These are phyloP conservation scores for Emmonsia crescens DNA, from an alignment of 2,329 filamentous ascomycete species.

Conservation along the genomic window DNA sequence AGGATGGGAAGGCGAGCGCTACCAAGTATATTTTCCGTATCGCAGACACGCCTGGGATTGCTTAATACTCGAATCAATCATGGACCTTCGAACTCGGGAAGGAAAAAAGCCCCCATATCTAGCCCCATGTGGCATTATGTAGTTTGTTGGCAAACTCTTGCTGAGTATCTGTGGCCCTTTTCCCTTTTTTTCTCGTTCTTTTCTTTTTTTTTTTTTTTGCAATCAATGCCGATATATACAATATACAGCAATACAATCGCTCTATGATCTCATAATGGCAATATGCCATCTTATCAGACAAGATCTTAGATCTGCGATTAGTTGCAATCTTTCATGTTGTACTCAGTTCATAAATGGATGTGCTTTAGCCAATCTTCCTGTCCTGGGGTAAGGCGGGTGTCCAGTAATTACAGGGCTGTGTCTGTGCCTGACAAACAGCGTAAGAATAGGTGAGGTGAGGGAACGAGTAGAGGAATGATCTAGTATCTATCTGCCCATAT, in stretches of 20 bases:
- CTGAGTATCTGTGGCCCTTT: too few relatives aligned
- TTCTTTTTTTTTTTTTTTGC: too few relatives aligned
- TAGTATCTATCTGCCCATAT: too few relatives aligned
- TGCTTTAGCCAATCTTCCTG: too few relatives aligned
- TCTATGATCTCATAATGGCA: neutral
- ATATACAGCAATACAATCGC: neutral
- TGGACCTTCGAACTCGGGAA: too few relatives aligned
- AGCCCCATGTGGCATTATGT: neutral
- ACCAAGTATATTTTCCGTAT: slow-evolving; percentile 55
- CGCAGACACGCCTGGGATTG: slow-evolving; percentile 33
- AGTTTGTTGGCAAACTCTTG: neutral
- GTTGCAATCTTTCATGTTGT: neutral
- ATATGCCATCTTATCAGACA: neutral
- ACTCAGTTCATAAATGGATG: too few relatives aligned
- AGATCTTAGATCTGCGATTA: neutral
- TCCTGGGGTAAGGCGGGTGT: too few relatives aligned
- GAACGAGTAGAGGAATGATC: too few relatives aligned
- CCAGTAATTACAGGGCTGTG: too few relatives aligned
- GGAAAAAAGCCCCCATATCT: neutral
- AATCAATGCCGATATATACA: neutral
- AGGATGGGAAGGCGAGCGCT: slow-evolving; percentile 50
- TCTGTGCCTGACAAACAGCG: too few relatives aligned
- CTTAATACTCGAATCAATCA: neutral
- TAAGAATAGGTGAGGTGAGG: too few relatives aligned
- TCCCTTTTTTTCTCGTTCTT: too few relatives aligned